These are phyloP conservation scores for Nyssa sinensis DNA, from an alignment of 148 eudicot genomes.

Conservation along the genomic window DNA sequence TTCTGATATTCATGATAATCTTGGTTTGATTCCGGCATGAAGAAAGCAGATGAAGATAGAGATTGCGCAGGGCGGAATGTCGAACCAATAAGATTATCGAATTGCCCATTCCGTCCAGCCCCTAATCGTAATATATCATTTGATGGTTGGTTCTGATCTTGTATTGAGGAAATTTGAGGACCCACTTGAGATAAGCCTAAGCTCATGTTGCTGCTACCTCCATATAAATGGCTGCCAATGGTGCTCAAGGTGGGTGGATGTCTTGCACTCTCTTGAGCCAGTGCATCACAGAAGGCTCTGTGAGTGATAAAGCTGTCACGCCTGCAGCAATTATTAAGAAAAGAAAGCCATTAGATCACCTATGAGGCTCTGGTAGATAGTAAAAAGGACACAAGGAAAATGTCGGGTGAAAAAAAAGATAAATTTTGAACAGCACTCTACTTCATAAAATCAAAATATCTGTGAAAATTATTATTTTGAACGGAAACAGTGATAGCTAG, in stretches of 20 bases:
- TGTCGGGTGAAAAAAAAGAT: too few species aligned
- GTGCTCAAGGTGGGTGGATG: conserved; percentile 40
- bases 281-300: conserved; percentile 70
- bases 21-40: conserved; percentile 19
- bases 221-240: conserved; percentile 38
- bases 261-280: conserved; percentile 69
- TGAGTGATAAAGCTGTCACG: conserved; percentile 76
- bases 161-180: conserved; percentile 11
- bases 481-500: too few species aligned
- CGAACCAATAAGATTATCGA: conserved; percentile 4
- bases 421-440: too few species aligned
- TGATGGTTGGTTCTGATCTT: conserved; percentile 18
- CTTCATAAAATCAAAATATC: too few species aligned
- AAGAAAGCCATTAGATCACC: not conserved
- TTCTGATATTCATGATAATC: conserved; percentile 19
- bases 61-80: conserved; percentile 6
- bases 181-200: conserved; percentile 24
- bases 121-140: conserved; percentile 5
- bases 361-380: not conserved
- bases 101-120: not conserved
- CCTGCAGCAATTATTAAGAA: conserved; percentile 29
- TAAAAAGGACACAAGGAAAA: not conserved
- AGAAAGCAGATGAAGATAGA: conserved; percentile 14
- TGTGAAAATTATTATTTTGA: too few species aligned
- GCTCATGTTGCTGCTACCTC: conserved; percentile 17